Conservation (phyloP, 176 grass and related monocot genomes). For the Bolboschoenus planiculmis region DNA sequence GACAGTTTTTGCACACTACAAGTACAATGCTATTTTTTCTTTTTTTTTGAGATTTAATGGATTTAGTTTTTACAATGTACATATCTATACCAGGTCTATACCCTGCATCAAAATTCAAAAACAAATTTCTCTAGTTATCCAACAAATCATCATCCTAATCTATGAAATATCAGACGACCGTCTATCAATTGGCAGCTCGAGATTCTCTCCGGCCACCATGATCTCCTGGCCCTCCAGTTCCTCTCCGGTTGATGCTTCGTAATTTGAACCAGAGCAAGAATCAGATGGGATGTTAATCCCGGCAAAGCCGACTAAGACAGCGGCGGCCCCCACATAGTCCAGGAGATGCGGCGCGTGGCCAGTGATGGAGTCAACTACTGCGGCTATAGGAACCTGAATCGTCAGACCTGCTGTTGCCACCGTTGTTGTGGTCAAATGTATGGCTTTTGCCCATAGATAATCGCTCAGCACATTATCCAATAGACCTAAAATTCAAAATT, state of each 20-base stretch:
- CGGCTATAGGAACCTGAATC: constrained; percentile 92
- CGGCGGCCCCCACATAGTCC: constrained; percentile 64
- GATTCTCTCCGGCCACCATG: background rate
- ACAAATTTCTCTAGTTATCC: background rate
- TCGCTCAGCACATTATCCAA: constrained; percentile 96
- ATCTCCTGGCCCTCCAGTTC: background rate
- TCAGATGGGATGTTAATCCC: constrained; percentile 69
- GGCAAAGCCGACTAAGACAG: constrained; percentile 75
- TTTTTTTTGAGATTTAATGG: background rate
- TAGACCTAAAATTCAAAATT: constrained; percentile 46
- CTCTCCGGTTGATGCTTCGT: background rate
- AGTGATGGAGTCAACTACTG: constrained; percentile 64
- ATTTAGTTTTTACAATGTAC: background rate
- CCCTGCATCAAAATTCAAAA: background rate
- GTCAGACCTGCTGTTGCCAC: constrained; percentile 88
- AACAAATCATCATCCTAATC: background rate
- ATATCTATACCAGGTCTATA: background rate
- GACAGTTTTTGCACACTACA: background rate
- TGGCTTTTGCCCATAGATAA: constrained; percentile 92
- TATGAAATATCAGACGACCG: background rate
- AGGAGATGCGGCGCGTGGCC: constrained; percentile 67
- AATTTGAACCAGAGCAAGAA: background rate
- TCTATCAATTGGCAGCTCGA: background rate
- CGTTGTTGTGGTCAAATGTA: constrained; percentile 87
- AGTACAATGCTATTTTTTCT: background rate